Base-by-base conservation (phyloP, 768 basidiomycete genomes). In the Tricholoma sp. region DNA sequence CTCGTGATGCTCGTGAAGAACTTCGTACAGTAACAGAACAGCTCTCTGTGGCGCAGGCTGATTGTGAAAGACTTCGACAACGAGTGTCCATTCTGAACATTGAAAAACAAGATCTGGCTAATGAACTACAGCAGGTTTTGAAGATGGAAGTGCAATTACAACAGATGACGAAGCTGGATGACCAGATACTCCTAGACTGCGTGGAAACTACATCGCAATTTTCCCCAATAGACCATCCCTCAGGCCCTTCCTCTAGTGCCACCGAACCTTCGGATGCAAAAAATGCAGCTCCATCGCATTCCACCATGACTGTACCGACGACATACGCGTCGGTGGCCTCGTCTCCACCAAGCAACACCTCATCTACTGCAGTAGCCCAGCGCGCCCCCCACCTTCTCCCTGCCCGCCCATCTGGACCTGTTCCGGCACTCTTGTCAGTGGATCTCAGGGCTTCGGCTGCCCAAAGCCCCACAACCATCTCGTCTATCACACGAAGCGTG, bases 1-100 rank as follows among this genome's bases (percentile, higher is more conserved):
- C 68, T 51, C 67, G 66, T 52, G 66, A 72, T 18, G 64, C 66
- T 13, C 72, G 68, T 53, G 73, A 74, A 6, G 68, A 71, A 29
- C 60, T 74, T 9, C 53, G 54, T 6, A 32, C 57, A 13, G 47
- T 60, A 11, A 54, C 55, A 52, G 58, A 57, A 47, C 72, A 74
- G 33, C 66, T 72, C 4, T 69, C 67, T 60, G 58, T 71, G 9
- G 69, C 72, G 15, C 60, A 63, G 54, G 59, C 68, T 45, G 66
- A 64, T 42, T 69, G 69, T 55, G 66, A 70, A 0, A 70, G 70
- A 8, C 68, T 68, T 50, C 66, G 72, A 48, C 66, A 63, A 24
- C 67, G 74, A 32, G 52, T 65, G 29, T 58, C 57, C 33, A 51
- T 50, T 20, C 33, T 55, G 39, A 37, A 49, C 47, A 55, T 50